Evolutionary conservation across 768 basidiomycete species (phyloP).

Genomic region (Collybiopsis confluens): DNA sequence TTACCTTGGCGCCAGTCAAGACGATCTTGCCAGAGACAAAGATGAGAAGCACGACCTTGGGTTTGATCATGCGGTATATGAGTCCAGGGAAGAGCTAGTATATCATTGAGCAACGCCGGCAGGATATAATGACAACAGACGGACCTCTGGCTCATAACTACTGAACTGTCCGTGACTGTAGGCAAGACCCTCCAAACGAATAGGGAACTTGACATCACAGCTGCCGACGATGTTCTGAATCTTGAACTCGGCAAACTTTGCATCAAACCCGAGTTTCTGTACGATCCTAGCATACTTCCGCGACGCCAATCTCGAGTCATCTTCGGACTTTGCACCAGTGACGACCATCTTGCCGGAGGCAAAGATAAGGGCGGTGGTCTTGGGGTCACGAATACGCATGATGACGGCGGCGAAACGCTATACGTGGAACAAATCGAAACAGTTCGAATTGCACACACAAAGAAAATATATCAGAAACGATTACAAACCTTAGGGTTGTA

Average conservation of each 20-base stretch:
- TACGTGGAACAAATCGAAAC: conserved; percentile 48
- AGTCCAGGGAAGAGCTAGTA: conserved; percentile 99
- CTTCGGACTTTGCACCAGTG: conserved; percentile 98
- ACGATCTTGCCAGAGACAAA: conserved; percentile 99
- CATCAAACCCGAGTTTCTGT: conserved; percentile 98
- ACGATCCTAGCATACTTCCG: conserved; percentile 99
- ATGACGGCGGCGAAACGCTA: conserved; percentile 99
- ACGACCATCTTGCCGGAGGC: conserved; percentile 99
- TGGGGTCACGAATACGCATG: conserved; percentile 99
- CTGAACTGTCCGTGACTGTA: conserved; percentile 98
- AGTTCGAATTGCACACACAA: conserved; percentile 56
- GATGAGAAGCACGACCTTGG: conserved; percentile 96
- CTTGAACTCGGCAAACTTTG: conserved; percentile 99
- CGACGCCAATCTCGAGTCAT: conserved; percentile 93
- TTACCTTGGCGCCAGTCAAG: conserved; percentile 97
- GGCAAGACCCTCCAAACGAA: conserved; percentile 93
- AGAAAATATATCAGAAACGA: conserved; percentile 24
- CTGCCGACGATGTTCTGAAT: conserved; percentile 99
- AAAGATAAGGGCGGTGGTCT: conserved; percentile 99
- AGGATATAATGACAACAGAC: neutral
- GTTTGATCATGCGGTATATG: conserved; percentile 99
- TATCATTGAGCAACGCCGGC: conserved; percentile 5
- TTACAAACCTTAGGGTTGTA: conserved; percentile 99
- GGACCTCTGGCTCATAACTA: conserved; percentile 94
- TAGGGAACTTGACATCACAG: conserved; percentile 99